These are phyloP conservation scores for Scheffersomyces titani DNA, from an alignment of 1,139 yeast genomes.

Conservation along the genomic window DNA sequence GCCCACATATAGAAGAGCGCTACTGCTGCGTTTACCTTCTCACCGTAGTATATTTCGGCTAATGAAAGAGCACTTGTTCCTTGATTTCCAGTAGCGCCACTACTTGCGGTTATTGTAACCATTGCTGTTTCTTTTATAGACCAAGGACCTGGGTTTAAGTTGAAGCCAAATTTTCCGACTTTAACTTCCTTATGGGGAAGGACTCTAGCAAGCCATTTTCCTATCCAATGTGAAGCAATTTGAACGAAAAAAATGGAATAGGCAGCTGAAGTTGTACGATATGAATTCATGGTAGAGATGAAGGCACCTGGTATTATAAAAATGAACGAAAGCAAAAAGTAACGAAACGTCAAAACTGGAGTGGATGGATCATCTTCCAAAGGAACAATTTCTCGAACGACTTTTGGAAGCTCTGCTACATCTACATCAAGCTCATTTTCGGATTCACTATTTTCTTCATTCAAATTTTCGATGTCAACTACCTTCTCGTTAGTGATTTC, in stretches of 20 bases:
- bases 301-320: slow-evolving; percentile 23
- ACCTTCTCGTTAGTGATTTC: background rate
- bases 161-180: slow-evolving; percentile 8
- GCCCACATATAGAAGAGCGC: slow-evolving; percentile 20
- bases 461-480: background rate
- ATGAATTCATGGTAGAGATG: slow-evolving; percentile 21
- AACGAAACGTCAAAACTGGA: slow-evolving; percentile 18
- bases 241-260: slow-evolving; percentile 23
- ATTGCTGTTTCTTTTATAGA: slow-evolving; percentile 20
- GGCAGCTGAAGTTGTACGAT: slow-evolving; percentile 22
- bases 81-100: slow-evolving; percentile 22
- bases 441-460: background rate
- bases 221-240: slow-evolving; percentile 21
- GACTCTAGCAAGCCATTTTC: slow-evolving; percentile 16
- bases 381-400: slow-evolving; percentile 17
- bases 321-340: slow-evolving; percentile 15
- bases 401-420: slow-evolving; percentile 13
- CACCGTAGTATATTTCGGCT: slow-evolving; percentile 17
- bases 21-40: slow-evolving; percentile 11
- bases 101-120: slow-evolving; percentile 20
- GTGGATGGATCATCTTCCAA: slow-evolving; percentile 17
- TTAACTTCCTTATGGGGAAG: slow-evolving; percentile 11
- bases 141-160: slow-evolving; percentile 22
- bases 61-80: slow-evolving; percentile 19
- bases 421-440: slow-evolving; percentile 7